Conservation (phyloP, 345 rosid species). For the Brassica carinata region DNA sequence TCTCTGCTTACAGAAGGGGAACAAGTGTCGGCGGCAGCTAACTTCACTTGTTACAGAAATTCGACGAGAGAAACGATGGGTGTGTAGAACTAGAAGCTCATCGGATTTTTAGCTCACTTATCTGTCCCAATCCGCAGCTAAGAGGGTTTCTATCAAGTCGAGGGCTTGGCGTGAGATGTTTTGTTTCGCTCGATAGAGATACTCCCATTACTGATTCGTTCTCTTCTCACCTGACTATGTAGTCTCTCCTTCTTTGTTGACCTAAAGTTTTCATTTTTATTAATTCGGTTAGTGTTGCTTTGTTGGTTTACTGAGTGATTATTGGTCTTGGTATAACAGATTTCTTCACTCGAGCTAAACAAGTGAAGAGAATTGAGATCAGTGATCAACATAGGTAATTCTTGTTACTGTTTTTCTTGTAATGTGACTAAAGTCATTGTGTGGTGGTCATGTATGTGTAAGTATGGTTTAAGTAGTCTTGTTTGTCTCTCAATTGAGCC, state of each 20-base stretch:
- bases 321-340: constrained; percentile 39
- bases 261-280: background rate
- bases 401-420: constrained; percentile 1
- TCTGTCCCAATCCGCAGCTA: constrained; percentile 29
- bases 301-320: background rate
- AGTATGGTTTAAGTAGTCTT: background rate
- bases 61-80: constrained; percentile 23
- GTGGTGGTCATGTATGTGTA: background rate
- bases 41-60: constrained; percentile 12
- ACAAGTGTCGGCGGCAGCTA: constrained; percentile 18
- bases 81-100: constrained; percentile 16
- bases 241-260: constrained; percentile 5
- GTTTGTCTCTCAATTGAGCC: background rate
- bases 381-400: constrained; percentile 80
- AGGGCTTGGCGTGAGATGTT: constrained; percentile 42
- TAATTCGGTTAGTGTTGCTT: background rate
- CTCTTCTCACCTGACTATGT: constrained; percentile 49
- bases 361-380: constrained; percentile 62
- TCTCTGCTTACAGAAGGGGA: constrained; percentile 46
- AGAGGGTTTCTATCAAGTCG: constrained; percentile 31
- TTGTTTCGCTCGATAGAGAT: constrained; percentile 39
- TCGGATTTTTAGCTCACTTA: constrained; percentile 25
- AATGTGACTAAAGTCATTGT: background rate
- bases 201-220: constrained; percentile 23
- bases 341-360: constrained; percentile 75